Base-by-base conservation (phyloP, 2,329 filamentous ascomycete genomes). In the Pyrenophora tritici-repentis region DNA sequence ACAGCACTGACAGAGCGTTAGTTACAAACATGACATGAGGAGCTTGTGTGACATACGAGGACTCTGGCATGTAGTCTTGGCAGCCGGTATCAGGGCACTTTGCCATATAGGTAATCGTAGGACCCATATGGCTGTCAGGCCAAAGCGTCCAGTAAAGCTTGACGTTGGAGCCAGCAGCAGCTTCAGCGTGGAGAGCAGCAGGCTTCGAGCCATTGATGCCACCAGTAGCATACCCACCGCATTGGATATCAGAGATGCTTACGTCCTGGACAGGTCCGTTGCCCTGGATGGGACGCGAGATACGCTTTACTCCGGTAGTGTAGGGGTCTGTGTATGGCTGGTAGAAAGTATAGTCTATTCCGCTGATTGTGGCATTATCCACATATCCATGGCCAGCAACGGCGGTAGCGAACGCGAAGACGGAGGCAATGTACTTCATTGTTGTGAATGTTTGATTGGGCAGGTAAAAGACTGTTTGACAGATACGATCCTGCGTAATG, bases 51-150 rank as follows among this genome's bases (percentile, higher is more conserved):
- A 37, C 73, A 62, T 65, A 71, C 68, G 34, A 33, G 7, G 70
- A 76, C 0, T 75, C 77, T 5, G 82, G 81, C 50, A 75, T 67
- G 62, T 76, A 84, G 45, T 72, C 70, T 45, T 78, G 76, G 65
- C 82, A 84, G 1, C 81, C 71, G 0, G 71, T 65, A 36, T 80
- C 78, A 0, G 82, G 81, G 66, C 83, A 86, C 29, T 75, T 73
- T 4, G 83, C 83, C 81, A 86, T 83, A 62, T 85, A 85, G 1
- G 83, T 85, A 48, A 85, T 73, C 1, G 80, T 67, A 1, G 83
- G 82, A 0, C 83, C 83, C 24, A 81, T 72, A 51, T 83, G 81
- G 51, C 66, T 72, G 1, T 76, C 73, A 0, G 77, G 76, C 76
- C 76, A 79, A 2, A 76, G 62, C 1, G 82, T 85, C 83, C 83